Evolutionary conservation across 257 asterid genomes (phyloP).

Genomic region (Solanum paucissectum): DNA sequence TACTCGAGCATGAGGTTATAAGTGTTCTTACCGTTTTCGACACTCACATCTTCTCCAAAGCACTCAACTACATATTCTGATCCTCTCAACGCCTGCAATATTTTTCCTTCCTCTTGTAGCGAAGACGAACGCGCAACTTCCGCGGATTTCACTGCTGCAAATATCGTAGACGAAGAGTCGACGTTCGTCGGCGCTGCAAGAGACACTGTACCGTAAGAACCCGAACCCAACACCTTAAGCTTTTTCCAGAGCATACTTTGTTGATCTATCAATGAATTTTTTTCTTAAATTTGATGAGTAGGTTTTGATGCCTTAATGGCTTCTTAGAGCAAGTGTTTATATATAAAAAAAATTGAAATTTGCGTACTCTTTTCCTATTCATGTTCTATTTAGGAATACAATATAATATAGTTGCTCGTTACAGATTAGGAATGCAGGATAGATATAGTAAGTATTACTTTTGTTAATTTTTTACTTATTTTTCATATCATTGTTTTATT

Average conservation of each 20-base stretch:
- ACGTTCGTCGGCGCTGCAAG: neutral
- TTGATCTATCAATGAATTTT: too few relatives aligned
- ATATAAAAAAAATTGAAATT: neutral
- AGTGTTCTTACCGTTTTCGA: neutral
- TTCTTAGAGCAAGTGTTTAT: neutral
- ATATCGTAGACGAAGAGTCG: neutral
- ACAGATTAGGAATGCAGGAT: neutral
- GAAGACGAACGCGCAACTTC: neutral
- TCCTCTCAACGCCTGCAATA: neutral
- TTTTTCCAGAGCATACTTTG: neutral
- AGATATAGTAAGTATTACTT: too few relatives aligned
- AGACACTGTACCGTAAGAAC: neutral
- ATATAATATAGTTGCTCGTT: neutral
- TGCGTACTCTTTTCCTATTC: neutral
- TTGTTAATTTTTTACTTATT: neutral
- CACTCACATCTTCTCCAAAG: neutral
- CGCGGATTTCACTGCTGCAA: neutral
- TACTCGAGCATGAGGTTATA: slow-evolving; percentile 3
- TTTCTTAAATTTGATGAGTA: neutral
- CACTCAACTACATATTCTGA: neutral
- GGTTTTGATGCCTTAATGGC: neutral
- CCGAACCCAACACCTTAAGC: neutral
- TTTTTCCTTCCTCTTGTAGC: neutral
- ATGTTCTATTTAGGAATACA: neutral
- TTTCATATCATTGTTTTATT: neutral